Evolutionary conservation across 495 filamentous ascomycete genomes (phyloP).

Genomic region (Bacidia gigantensis): DNA sequence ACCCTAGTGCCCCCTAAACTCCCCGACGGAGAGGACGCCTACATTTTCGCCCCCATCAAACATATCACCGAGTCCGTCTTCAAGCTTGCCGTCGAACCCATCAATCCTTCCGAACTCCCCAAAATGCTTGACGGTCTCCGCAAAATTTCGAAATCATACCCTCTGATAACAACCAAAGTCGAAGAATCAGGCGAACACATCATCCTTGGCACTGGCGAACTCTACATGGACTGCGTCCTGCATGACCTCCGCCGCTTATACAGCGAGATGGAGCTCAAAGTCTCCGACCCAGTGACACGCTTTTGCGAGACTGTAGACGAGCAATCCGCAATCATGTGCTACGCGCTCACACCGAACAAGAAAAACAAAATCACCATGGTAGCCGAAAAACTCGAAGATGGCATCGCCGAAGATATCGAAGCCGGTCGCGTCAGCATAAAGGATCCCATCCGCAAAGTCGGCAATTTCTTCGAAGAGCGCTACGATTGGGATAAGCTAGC

Average conservation of each 20-base stretch:
- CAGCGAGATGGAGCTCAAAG: constrained; percentile 98
- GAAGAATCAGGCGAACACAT: constrained; percentile 98
- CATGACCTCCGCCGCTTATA: constrained; percentile 87
- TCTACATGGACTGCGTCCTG: constrained; percentile 98
- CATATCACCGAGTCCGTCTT: constrained; percentile 97
- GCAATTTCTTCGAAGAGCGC: constrained; percentile 93
- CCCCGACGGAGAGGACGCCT: constrained; percentile 76
- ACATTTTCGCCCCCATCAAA: constrained; percentile 82
- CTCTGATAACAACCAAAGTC: constrained; percentile 88
- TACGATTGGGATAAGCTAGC: constrained; percentile 96
- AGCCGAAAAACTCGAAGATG: constrained; percentile 85
- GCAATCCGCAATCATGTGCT: constrained; percentile 93
- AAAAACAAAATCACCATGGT: constrained; percentile 99
- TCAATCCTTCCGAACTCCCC: constrained; percentile 95
- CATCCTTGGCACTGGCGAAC: constrained; percentile 83
- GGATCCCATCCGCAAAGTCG: constrained; percentile 83
- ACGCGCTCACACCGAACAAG: constrained; percentile 94
- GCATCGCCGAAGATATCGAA: constrained; percentile 93
- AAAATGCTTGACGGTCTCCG: constrained; percentile 97
- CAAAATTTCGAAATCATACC: constrained; percentile 96
- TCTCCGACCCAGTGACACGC: constrained; percentile 91
- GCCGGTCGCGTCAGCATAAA: constrained; percentile 78
- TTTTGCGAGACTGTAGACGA: constrained; percentile 99
- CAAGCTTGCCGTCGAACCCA: constrained; percentile 94
- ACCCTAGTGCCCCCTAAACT: constrained; percentile 75